These are phyloP conservation scores for Phytopythium helicoides DNA, from an alignment of 352 stramenopile genomes.

Conservation along the genomic window DNA sequence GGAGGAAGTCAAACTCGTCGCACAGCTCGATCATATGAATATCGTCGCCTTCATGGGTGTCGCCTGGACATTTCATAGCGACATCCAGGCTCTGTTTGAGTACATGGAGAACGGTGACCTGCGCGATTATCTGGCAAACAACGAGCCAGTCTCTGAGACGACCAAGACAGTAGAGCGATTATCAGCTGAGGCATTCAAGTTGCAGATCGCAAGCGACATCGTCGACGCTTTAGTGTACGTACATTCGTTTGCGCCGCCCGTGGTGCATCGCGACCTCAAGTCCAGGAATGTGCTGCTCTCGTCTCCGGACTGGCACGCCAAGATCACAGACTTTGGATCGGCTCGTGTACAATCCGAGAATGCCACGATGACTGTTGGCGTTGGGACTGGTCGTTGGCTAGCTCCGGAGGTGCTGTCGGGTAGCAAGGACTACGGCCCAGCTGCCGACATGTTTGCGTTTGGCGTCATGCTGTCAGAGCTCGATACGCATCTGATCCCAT, in stretches of 20 bases:
- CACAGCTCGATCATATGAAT: slow-evolving; percentile 19
- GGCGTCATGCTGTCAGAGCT: slow-evolving; percentile 10
- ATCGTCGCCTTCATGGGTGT: slow-evolving; percentile 27
- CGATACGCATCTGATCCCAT: slow-evolving; percentile 13
- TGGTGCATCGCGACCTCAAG: slow-evolving; percentile 21
- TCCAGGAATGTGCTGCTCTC: slow-evolving; percentile 10
- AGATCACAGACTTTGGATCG: slow-evolving; percentile 8
- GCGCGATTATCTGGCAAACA: slow-evolving; percentile 10
- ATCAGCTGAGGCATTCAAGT: slow-evolving; percentile 5
- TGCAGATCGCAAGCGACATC: slow-evolving; percentile 14
- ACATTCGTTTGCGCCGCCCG: slow-evolving; percentile 17
- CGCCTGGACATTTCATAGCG: slow-evolving; percentile 20
- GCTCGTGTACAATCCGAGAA: slow-evolving; percentile 7
- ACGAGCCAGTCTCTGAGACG: not conserved
- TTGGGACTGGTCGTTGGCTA: slow-evolving; percentile 13
- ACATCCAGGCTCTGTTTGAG: slow-evolving; percentile 27
- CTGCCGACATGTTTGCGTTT: slow-evolving; percentile 9
- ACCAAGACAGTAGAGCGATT: not conserved
- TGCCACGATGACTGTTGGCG: slow-evolving; percentile 15
- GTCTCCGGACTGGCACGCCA: slow-evolving; percentile 2
- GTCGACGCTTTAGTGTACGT: slow-evolving; percentile 15
- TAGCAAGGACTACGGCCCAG: slow-evolving; percentile 9
- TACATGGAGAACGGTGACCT: too few relatives aligned
- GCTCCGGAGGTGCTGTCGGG: slow-evolving; percentile 11
- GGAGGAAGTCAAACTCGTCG: slow-evolving; percentile 31